Conservation (phyloP, 352 stramenopile species). For the Globisporangium spiculum region DNA sequence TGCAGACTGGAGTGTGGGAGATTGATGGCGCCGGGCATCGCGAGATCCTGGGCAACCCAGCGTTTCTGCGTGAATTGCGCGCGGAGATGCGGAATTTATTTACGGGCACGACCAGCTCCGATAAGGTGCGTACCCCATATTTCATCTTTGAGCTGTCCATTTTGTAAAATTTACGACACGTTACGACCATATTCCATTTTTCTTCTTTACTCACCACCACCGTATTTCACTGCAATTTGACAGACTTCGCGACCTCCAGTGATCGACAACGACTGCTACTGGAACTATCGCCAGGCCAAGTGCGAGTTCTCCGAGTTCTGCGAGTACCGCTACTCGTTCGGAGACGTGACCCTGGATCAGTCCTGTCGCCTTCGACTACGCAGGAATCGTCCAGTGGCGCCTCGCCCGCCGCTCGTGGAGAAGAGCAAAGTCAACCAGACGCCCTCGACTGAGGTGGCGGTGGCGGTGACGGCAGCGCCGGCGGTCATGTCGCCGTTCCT, state of each 20-base stretch:
- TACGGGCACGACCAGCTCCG: slow-evolving; percentile 38
- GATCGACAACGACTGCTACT: slow-evolving; percentile 80
- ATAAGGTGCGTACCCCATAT: slow-evolving; percentile 27
- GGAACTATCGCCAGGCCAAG: slow-evolving; percentile 71
- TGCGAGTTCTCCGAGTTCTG: slow-evolving; percentile 79
- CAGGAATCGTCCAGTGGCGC: slow-evolving; percentile 30
- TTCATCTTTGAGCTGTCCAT: background rate
- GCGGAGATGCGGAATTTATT: slow-evolving; percentile 73
- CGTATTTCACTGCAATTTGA: background rate
- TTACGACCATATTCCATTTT: background rate
- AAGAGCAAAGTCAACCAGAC: background rate
- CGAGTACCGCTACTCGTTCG: slow-evolving; percentile 81
- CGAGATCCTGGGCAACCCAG: slow-evolving; percentile 67
- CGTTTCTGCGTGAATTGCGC: slow-evolving; percentile 73
- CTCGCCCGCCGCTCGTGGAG: slow-evolving; percentile 8
- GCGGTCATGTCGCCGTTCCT: background rate
- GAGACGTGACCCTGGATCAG: slow-evolving; percentile 78
- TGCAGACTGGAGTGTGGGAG: slow-evolving; percentile 79
- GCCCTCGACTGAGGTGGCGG: background rate
- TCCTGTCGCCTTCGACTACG: slow-evolving; percentile 57
- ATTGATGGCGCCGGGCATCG: slow-evolving; percentile 68
- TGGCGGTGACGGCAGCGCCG: background rate
- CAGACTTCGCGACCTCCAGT: slow-evolving; percentile 55
- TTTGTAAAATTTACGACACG: background rate
- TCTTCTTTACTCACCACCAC: background rate